Base-by-base conservation (phyloP, 352 stramenopile species). In the Phytophthora multivora region DNA sequence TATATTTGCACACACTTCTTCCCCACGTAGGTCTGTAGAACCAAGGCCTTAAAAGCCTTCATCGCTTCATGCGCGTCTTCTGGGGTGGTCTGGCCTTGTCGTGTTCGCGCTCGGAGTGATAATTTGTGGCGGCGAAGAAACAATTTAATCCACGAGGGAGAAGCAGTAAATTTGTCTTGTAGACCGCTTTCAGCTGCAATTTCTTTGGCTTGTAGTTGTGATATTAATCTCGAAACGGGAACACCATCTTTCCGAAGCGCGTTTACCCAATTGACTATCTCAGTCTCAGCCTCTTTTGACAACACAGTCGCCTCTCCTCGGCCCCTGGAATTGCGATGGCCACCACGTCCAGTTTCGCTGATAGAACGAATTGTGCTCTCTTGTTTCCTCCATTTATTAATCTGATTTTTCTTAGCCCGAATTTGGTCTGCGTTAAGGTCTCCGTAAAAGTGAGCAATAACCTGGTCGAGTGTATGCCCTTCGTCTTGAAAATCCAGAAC, bases 361-460 rank as follows among this genome's bases (percentile, higher is more conserved):
- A 13, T 25, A 7, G 18, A 3, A 11, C 21, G 28, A 36, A 57
- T 57, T 5, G 42, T 50, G 1, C 3, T 25, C 15, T 2, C 2
- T 28, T 51, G 45, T 18, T 40, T 38, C 4, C n/a, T 26, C 45
- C 45, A 40, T 28, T 51, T 51, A n/a, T 51, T 51, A 2, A 51
- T 51, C 15, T 51, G 42, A 4, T 45, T 45, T 13, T 55, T 43
- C 4, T 45, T 43, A 5, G 16, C 30, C 42, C 30, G 5, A 13
- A 41, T 16, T 19, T 53, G 6, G 30, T 10, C 12, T 7, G 2
- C n/a, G 9, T 7, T 7, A 8, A 53, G 11, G 1, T 21, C 13
- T 6, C 46, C 30, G n/a, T 53, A 42, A n/a, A 53, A 53, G 18
- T 53, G 46, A 9, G 1, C 16, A 53, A 53, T 53, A 6, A 12